phyloP scores from a whole-genome alignment of 208 protist species.

The Lotmaria passim region DNA sequence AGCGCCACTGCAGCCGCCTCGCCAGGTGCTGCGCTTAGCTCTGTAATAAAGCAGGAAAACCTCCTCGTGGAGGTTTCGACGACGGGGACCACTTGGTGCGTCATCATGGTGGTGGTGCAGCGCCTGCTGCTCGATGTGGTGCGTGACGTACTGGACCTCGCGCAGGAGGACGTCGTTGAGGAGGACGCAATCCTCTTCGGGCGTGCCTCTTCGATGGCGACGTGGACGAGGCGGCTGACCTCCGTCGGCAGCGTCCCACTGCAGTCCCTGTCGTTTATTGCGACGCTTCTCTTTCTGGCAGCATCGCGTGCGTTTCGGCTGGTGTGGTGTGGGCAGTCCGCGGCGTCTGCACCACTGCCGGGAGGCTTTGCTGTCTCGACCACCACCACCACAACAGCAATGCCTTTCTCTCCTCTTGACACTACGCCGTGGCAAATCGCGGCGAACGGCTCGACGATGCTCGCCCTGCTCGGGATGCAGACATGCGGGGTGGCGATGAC shows the following conservation, averaged over 20 bases:
- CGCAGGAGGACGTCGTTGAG: conserved; percentile 45
- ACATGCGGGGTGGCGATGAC: conserved; percentile 28
- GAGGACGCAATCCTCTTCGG: conserved; percentile 71
- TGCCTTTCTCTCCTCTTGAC: background rate
- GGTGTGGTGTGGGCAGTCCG: background rate
- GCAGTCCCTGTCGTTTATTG: conserved; percentile 33
- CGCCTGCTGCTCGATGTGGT: conserved; percentile 24
- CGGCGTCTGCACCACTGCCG: background rate
- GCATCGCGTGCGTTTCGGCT: conserved; percentile 8
- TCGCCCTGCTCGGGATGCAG: conserved; percentile 33
- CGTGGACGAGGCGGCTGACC: conserved; percentile 21
- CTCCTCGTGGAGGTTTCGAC: background rate
- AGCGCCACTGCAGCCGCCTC: background rate
- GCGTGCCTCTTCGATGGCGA: conserved; percentile 28
- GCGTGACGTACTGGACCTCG: conserved; percentile 12
- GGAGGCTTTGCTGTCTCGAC: background rate
- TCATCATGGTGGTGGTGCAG: conserved; percentile 13
- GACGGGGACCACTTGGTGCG: conserved; percentile 15
- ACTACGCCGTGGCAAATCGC: background rate
- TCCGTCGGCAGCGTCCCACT: conserved; percentile 22
- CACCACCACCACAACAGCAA: background rate
- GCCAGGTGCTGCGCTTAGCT: background rate
- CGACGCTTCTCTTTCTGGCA: conserved; percentile 20
- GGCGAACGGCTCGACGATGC: conserved; percentile 20
- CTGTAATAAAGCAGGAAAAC: background rate